Base-by-base conservation (phyloP, 2,329 filamentous ascomycete species). In the Colletotrichum magnum region DNA sequence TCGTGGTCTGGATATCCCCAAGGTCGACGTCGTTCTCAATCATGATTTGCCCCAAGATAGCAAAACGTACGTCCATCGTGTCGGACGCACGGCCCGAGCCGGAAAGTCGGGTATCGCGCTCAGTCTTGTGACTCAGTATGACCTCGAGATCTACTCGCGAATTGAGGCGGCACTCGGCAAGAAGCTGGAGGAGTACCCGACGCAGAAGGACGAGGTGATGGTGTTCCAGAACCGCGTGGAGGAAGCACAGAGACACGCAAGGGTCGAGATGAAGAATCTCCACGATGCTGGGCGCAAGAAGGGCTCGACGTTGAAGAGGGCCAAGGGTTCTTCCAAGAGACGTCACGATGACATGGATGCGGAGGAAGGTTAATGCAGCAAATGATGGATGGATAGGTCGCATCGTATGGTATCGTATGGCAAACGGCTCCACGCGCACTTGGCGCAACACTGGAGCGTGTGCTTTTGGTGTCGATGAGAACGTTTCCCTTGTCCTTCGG, bases 1-100 rank as follows among this genome's bases (percentile, higher is more conserved):
- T 1, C 91, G 95, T 78, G 95, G 95, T 86, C 86, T 98, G 6
- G 95, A 98, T 84, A 97, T 98, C 54, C 94, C 94, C 13, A 92
- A 90, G n/a, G 94, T 98, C 13, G 94, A 97, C 73, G 83, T 95
- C 0, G 93, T 98, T 2, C 79, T 97, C 73, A 97, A 97, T 81
- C 93, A 91, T 73, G 94, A 97, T 75, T 82, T 97, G 2, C 94
- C 94, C 0, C 88, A 90, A 32, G 94, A 97, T 80, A 93, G 89
- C 74, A 97, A 97, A 81, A 97, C 94, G 0, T 97, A 97, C 75
- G 92, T 97, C 39, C 94, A 97, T 80, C 88, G 94, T 60, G 94
- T 97, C 1, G 94, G 94, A 21, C 92, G 94, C 73, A 97, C 94
- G 0, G 94, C 94, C 0, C 89, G 94, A 80, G 94, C 94, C 0